Conservation (phyloP, 2,329 filamentous ascomycete genomes). For the Plenodomus biglobosus region DNA sequence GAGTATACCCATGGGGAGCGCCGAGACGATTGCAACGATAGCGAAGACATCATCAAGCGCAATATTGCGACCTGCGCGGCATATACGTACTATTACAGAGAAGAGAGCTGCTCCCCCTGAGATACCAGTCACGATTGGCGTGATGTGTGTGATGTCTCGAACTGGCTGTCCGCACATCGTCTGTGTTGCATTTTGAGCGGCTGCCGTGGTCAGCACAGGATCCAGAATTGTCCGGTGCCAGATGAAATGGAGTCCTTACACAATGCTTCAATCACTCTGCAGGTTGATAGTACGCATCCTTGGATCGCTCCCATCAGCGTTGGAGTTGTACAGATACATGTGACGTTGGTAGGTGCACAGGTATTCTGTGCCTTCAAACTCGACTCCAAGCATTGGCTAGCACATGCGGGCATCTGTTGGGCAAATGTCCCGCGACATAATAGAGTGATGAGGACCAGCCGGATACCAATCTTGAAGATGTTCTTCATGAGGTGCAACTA, state of each 20-base stretch:
- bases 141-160: slow-evolving; percentile 36
- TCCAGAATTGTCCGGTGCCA: not conserved
- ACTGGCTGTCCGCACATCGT: slow-evolving; percentile 39
- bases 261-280: slow-evolving; percentile 12
- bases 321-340: slow-evolving; percentile 12
- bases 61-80: slow-evolving; percentile 5
- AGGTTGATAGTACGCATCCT: slow-evolving; percentile 10
- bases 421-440: not conserved
- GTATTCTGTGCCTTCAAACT: slow-evolving; percentile 1
- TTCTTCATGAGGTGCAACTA: not conserved
- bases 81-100: slow-evolving; percentile 31
- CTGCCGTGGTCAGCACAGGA: slow-evolving; percentile 11
- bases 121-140: slow-evolving; percentile 30
- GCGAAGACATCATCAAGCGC: slow-evolving; percentile 15
- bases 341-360: slow-evolving; percentile 9
- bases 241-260: slow-evolving; percentile 3
- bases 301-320: slow-evolving; percentile 5
- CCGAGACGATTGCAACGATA: slow-evolving; percentile 7
- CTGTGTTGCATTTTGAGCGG: slow-evolving; percentile 42
- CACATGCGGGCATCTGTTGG: slow-evolving; percentile 6
- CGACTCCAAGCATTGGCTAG: slow-evolving; percentile 3
- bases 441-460: not conserved
- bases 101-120: slow-evolving; percentile 23
- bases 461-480: not conserved
- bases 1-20: slow-evolving; percentile 15